These are phyloP conservation scores for Orbilia blumenaviensis DNA, from an alignment of 2,329 filamentous ascomycete species.

Conservation along the genomic window DNA sequence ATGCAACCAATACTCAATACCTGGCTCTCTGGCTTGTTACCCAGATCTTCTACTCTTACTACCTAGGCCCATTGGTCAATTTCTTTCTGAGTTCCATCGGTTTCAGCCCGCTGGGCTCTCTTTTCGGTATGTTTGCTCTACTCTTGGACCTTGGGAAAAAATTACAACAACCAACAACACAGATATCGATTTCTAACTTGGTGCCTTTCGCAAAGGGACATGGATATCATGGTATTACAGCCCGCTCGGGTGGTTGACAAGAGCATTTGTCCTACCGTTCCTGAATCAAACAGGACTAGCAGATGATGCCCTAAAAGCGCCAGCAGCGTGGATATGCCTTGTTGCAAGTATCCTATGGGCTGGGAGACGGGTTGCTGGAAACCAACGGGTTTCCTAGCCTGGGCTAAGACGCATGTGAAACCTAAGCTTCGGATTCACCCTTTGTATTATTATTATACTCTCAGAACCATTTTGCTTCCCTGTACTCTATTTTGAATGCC, in stretches of 20 bases:
- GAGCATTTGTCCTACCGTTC: constrained; percentile 9
- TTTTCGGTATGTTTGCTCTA: constrained; percentile 35
- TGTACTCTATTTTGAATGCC: background rate
- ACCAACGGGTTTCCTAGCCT: background rate
- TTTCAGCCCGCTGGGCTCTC: constrained; percentile 23
- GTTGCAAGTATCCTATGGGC: constrained; percentile 10
- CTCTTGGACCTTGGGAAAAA: background rate
- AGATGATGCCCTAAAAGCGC: constrained; percentile 10
- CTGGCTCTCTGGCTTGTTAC: constrained; percentile 4
- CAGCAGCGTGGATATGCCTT: constrained; percentile 12
- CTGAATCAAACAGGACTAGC: constrained; percentile 1
- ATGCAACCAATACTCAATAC: background rate
- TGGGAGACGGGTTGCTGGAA: constrained; percentile 1
- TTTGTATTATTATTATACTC: background rate
- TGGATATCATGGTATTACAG: constrained; percentile 31
- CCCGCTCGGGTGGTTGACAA: background rate
- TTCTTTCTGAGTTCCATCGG: background rate
- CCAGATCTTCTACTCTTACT: constrained; percentile 29
- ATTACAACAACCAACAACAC: constrained; percentile 4
- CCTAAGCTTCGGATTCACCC: background rate
- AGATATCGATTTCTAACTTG: background rate
- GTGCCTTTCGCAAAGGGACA: background rate
- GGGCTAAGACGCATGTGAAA: background rate
- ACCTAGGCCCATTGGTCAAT: constrained; percentile 17
- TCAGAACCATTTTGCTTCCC: background rate